These are phyloP conservation scores for Candida hispaniensis DNA, from an alignment of 805 yeast species.

Conservation along the genomic window DNA sequence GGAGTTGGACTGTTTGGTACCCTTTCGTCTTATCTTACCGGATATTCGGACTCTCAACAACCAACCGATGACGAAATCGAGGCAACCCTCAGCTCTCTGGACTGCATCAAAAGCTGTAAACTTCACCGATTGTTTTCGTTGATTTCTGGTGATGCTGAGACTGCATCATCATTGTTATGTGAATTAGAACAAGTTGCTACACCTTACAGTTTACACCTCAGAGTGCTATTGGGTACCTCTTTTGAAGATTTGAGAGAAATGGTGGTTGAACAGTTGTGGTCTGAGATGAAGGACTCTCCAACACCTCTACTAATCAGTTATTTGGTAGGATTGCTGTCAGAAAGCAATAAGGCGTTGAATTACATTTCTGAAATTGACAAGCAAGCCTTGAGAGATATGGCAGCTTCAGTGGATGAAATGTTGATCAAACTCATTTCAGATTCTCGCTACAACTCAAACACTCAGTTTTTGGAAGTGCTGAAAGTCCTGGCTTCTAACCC, in stretches of 20 bases:
- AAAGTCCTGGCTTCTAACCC: conserved; percentile 39
- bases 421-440: conserved; percentile 14
- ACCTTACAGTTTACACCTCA: conserved; percentile 10
- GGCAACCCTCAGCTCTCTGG: conserved; percentile 67
- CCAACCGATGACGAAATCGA: conserved; percentile 92
- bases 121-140: conserved; percentile 46
- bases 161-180: conserved; percentile 1
- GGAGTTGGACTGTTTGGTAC: conserved; percentile 70
- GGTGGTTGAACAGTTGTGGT: conserved; percentile 4
- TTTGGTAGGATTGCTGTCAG: conserved; percentile 9
- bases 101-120: conserved; percentile 67
- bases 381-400: conserved; percentile 14
- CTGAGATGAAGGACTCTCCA: conserved; percentile 6
- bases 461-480: conserved; percentile 44
- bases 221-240: conserved; percentile 3
- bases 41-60: conserved; percentile 78
- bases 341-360: conserved; percentile 5
- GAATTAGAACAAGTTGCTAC: not conserved
- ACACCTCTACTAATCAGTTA: conserved; percentile 12
- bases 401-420: conserved; percentile 14
- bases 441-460: conserved; percentile 1
- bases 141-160: conserved; percentile 31
- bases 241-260: too few relatives aligned
- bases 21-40: conserved; percentile 82
- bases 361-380: conserved; percentile 15